Conservation (phyloP, 2,329 filamentous ascomycete species). For the Aspergillus costaricaensis region DNA sequence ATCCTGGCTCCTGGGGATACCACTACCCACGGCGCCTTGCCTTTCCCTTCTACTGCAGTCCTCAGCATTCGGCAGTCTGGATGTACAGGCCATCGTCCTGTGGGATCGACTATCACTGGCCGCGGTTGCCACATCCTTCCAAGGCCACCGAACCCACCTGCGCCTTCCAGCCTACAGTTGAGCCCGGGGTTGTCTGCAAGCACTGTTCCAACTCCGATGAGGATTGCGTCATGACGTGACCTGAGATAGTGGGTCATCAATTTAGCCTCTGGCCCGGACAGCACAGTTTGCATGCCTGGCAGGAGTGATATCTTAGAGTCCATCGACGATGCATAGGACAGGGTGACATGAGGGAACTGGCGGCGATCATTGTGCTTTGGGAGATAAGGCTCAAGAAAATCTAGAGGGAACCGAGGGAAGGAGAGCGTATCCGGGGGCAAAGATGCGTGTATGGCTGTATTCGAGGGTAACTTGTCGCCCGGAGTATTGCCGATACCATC, state of each 20-base stretch:
- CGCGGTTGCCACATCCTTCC: slow-evolving; percentile 66
- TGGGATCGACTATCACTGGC: slow-evolving; percentile 80
- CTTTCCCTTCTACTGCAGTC: slow-evolving; percentile 64
- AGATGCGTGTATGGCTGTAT: slow-evolving; percentile 19
- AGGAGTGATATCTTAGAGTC: slow-evolving; percentile 76
- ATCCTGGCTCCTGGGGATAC: slow-evolving; percentile 52
- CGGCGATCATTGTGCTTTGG: slow-evolving; percentile 39
- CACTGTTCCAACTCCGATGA: slow-evolving; percentile 82
- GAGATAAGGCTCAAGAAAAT: slow-evolving; percentile 56
- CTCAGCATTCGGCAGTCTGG: slow-evolving; percentile 65
- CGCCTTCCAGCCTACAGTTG: slow-evolving; percentile 73
- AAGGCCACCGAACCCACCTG: slow-evolving; percentile 57
- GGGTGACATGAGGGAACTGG: slow-evolving; percentile 63
- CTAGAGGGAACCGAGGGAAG: slow-evolving; percentile 48
- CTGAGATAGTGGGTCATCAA: slow-evolving; percentile 92
- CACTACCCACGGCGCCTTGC: slow-evolving; percentile 73
- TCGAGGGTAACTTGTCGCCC: slow-evolving; percentile 12
- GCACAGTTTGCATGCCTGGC: slow-evolving; percentile 75
- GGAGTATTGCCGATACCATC: slow-evolving; percentile 17
- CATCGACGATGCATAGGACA: slow-evolving; percentile 89
- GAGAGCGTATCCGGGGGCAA: slow-evolving; percentile 44
- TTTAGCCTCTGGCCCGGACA: slow-evolving; percentile 83
- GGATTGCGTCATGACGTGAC: slow-evolving; percentile 77
- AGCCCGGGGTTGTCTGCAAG: slow-evolving; percentile 81
- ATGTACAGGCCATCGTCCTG: slow-evolving; percentile 68